Evolutionary conservation across 306 rosid species (phyloP).

Genomic region (Quercus dentata): DNA sequence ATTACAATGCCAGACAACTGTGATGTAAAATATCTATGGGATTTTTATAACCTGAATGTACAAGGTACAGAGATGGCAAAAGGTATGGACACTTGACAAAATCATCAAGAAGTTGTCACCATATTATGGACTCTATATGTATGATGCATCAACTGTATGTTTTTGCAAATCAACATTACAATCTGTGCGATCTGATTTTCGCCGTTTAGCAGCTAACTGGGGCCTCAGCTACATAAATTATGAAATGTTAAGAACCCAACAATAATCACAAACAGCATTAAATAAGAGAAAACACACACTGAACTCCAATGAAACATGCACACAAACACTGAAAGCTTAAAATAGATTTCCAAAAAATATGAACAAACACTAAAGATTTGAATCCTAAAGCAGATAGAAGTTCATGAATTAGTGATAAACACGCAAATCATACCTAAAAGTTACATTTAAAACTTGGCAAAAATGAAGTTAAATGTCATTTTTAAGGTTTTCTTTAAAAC

Average conservation of each 20-base stretch:
- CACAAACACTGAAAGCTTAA: not conserved
- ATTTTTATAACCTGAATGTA: slow-evolving; percentile 32
- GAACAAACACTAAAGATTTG: not conserved
- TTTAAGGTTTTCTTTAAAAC: not conserved
- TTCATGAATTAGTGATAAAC: not conserved
- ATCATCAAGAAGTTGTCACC: slow-evolving; percentile 27
- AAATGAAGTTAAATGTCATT: not conserved
- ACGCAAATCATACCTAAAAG: not conserved
- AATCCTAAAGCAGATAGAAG: not conserved
- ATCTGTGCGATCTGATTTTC: slow-evolving; percentile 33
- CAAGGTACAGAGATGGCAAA: slow-evolving; percentile 21
- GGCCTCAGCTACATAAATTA: slow-evolving; percentile 61
- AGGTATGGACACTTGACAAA: slow-evolving; percentile 2
- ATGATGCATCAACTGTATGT: slow-evolving; percentile 11
- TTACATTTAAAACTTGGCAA: not conserved
- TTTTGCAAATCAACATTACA: slow-evolving; percentile 21
- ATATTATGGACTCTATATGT: slow-evolving; percentile 17
- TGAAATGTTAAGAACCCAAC: not conserved
- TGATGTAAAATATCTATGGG: slow-evolving; percentile 19
- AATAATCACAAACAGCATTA: not conserved
- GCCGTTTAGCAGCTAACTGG: slow-evolving; percentile 42
- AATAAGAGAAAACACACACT: not conserved
- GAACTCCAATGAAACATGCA: not conserved
- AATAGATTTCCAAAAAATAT: not conserved
- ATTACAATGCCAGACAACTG: slow-evolving; percentile 10